A percentile compares a stretch with the other conserved stretches of the same genome.
phyloP scores from a whole-genome alignment of 1,284 basidiomycete species.

The Tremellales sp. region DNA sequence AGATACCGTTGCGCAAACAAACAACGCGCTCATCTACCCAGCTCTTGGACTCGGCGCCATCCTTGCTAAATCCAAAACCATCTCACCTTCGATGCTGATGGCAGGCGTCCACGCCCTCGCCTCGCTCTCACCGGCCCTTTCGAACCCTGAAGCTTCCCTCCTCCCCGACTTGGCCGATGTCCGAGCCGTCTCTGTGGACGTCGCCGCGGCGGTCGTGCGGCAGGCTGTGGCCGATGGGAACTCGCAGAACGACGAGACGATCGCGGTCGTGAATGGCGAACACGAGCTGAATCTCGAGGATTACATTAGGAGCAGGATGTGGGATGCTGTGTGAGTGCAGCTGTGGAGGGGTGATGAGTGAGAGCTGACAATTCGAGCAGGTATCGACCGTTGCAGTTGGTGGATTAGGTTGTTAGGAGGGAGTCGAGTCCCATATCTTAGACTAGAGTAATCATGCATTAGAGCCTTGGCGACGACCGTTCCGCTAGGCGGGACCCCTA shows the following conservation, averaged over 20 bases:
- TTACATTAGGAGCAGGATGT: slow-evolving; percentile 44
- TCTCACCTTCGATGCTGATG: slow-evolving; percentile 67
- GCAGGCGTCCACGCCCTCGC: slow-evolving; percentile 65
- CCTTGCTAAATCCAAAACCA: slow-evolving; percentile 57
- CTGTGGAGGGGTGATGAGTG: background rate
- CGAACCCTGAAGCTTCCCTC: slow-evolving; percentile 58
- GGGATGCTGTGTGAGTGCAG: slow-evolving; percentile 18
- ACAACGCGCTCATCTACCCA: slow-evolving; percentile 71
- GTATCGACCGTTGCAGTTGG: slow-evolving; percentile 18
- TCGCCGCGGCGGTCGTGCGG: slow-evolving; percentile 70
- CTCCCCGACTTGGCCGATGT: slow-evolving; percentile 65
- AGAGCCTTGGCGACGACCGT: too few species aligned
- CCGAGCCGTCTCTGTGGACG: slow-evolving; percentile 52
- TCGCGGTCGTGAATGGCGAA: slow-evolving; percentile 40
- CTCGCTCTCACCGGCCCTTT: slow-evolving; percentile 66
- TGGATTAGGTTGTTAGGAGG: slow-evolving; percentile 23
- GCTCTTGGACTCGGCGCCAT: slow-evolving; percentile 71
- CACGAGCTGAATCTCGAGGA: slow-evolving; percentile 36
- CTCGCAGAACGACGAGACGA: slow-evolving; percentile 37
- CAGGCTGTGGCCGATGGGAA: slow-evolving; percentile 69
- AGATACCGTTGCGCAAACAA: slow-evolving; percentile 45
- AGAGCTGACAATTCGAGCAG: background rate
- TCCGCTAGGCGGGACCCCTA: too few species aligned
- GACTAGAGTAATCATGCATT: too few species aligned
- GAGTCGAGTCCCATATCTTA: too few species aligned